These are phyloP conservation scores for Epichloe uncinata DNA, from an alignment of 2,329 filamentous ascomycete species.

Conservation along the genomic window DNA sequence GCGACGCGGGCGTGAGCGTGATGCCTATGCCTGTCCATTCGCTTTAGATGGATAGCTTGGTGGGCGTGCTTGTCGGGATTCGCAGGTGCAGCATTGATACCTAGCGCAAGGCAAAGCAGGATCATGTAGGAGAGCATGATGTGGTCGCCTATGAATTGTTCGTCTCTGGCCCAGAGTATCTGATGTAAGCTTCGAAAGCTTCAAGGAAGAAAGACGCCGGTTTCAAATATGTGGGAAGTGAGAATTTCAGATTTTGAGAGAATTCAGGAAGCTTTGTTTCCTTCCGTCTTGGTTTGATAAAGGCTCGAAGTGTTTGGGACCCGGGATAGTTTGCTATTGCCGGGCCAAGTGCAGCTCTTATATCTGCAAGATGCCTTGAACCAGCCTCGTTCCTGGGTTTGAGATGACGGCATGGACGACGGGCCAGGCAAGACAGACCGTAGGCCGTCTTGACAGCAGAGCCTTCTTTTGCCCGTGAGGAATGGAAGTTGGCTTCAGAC, in stretches of 20 bases:
- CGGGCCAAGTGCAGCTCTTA: background rate
- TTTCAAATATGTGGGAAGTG: no score
- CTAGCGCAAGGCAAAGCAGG: constrained; percentile 1
- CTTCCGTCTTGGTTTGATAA: no score
- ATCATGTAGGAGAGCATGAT: constrained; percentile 4
- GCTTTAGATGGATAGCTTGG: constrained; percentile 2
- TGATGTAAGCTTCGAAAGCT: background rate
- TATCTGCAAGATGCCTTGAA: background rate
- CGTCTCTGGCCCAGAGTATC: background rate
- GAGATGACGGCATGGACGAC: background rate
- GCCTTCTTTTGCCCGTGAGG: background rate
- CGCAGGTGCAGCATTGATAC: constrained; percentile 5
- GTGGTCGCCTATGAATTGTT: background rate
- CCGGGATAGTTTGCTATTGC: background rate
- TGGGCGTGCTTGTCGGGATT: background rate
- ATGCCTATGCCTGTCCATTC: background rate
- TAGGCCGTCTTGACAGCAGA: background rate
- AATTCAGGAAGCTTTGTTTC: no score
- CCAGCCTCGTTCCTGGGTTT: background rate
- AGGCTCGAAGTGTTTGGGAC: background rate
- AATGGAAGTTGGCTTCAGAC: background rate
- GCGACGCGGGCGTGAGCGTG: background rate
- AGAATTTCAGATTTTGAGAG: no score
- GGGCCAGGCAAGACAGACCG: background rate
- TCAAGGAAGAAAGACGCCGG: background rate